Percentiles rank a stretch among this genome's conserved stretches.
phyloP scores from a whole-genome alignment of 2,329 filamentous ascomycete genomes.

The Fonsecaea erecta region DNA sequence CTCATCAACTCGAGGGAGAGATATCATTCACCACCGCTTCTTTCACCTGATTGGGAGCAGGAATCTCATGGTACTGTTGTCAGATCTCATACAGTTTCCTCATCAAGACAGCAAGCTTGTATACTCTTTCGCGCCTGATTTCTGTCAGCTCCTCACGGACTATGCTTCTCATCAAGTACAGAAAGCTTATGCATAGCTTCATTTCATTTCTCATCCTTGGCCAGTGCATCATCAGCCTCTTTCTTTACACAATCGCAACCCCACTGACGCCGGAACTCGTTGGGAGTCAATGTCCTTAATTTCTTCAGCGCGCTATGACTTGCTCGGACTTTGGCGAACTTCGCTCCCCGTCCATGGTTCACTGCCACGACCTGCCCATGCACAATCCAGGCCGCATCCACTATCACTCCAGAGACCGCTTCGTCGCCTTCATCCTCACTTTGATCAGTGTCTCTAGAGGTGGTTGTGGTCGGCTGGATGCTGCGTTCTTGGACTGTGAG shows the following conservation, averaged over 20 bases:
- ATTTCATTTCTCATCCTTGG: neutral
- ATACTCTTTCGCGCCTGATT: no score
- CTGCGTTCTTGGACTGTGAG: conserved; percentile 44
- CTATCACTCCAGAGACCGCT: conserved; percentile 56
- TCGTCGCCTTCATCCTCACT: conserved; percentile 49
- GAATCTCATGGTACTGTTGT: neutral
- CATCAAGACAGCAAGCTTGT: neutral
- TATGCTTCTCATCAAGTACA: neutral
- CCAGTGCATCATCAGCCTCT: neutral
- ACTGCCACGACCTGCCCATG: conserved; percentile 72
- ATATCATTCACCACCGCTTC: neutral
- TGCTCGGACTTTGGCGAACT: conserved; percentile 71
- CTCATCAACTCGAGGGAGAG: neutral
- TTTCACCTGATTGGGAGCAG: neutral
- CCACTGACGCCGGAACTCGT: conserved; percentile 68
- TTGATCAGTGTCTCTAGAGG: neutral
- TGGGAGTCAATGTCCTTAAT: conserved; percentile 56
- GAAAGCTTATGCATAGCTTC: neutral
- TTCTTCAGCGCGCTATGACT: conserved; percentile 47
- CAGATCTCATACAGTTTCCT: neutral
- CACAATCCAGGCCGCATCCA: conserved; percentile 63
- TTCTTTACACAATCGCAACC: conserved; percentile 34
- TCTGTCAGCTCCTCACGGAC: neutral
- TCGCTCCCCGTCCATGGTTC: conserved; percentile 64
- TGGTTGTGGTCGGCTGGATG: conserved; percentile 1